A percentile compares a stretch with the other conserved stretches of the same genome.
These are phyloP conservation scores for Microascus cirrosus DNA, from an alignment of 2,329 filamentous ascomycete species.

Conservation along the genomic window DNA sequence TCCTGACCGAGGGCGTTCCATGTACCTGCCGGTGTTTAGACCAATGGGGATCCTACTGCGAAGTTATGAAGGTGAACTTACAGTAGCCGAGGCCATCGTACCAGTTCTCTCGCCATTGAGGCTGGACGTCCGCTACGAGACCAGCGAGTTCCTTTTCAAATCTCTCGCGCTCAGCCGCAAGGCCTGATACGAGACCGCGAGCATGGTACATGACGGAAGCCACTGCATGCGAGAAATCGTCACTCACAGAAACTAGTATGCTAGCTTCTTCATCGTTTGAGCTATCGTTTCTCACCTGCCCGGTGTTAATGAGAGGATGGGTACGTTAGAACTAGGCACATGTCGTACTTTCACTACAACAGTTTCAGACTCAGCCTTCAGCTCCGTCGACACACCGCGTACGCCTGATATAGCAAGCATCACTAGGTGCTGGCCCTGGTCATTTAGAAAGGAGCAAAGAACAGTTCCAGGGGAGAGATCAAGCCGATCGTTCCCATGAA, in stretches of 20 bases:
- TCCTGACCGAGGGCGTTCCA: conserved; percentile 89
- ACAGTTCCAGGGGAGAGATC: conserved; percentile 66
- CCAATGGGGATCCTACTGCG: neutral
- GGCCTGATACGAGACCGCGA: conserved; percentile 33
- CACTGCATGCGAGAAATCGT: conserved; percentile 64
- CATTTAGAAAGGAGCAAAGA: conserved; percentile 64
- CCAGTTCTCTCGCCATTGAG: conserved; percentile 74
- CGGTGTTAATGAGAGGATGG: neutral
- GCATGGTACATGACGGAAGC: conserved; percentile 81
- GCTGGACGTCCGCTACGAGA: conserved; percentile 26
- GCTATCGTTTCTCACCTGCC: conserved; percentile 57
- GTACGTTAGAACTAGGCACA: neutral
- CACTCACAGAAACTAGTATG: conserved; percentile 60
- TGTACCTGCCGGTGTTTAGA: conserved; percentile 40
- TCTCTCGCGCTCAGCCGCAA: neutral
- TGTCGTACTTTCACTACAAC: conserved; percentile 55
- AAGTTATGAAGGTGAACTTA: conserved; percentile 18
- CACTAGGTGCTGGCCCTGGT: conserved; percentile 63
- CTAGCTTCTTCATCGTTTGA: conserved; percentile 39
- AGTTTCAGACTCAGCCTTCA: conserved; percentile 54
- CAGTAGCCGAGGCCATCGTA: conserved; percentile 91
- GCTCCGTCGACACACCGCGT: conserved; percentile 56
- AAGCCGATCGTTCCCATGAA: conserved; percentile 62
- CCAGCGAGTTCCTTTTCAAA: neutral
- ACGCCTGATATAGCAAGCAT: conserved; percentile 69